A percentile compares a stretch with the other conserved stretches of the same genome.
These are phyloP conservation scores for Globisporangium spiculum DNA, from an alignment of 352 stramenopile genomes.

Conservation along the genomic window DNA sequence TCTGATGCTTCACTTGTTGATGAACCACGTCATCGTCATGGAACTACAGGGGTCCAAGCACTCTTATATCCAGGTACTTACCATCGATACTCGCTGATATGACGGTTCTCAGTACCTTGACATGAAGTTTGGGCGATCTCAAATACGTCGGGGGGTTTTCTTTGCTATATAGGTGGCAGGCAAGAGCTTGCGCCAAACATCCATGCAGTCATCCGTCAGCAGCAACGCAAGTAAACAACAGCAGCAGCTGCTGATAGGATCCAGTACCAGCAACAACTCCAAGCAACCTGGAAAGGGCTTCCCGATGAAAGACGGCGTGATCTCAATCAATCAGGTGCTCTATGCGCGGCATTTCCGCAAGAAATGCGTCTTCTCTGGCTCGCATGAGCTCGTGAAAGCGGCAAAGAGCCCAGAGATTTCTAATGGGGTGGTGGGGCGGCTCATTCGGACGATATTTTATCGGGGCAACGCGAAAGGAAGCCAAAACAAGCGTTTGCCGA, in stretches of 20 bases:
- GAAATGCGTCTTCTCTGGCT: slow-evolving; percentile 34
- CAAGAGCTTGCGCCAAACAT: slow-evolving; percentile 43
- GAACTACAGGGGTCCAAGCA: slow-evolving; percentile 25
- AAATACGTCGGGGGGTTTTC: not conserved
- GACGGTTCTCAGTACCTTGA: not conserved
- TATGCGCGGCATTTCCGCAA: slow-evolving; percentile 46
- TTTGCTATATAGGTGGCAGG: slow-evolving; percentile 32
- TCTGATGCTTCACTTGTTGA: slow-evolving; percentile 58
- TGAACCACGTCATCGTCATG: slow-evolving; percentile 61
- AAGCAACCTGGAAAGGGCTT: not conserved
- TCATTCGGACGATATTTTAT: slow-evolving; percentile 50
- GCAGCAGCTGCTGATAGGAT: not conserved
- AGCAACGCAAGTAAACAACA: not conserved
- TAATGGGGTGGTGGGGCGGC: slow-evolving; percentile 32
- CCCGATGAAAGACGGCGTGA: not conserved
- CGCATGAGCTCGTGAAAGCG: slow-evolving; percentile 31
- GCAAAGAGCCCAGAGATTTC: slow-evolving; percentile 31
- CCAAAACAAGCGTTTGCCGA: slow-evolving; percentile 38
- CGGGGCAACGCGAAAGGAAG: slow-evolving; percentile 17
- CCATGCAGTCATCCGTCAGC: not conserved
- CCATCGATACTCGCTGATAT: not conserved
- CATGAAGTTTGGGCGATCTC: not conserved
- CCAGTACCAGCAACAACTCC: not conserved
- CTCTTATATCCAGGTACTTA: slow-evolving; percentile 57
- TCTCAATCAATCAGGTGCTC: slow-evolving; percentile 64